Percentiles rank a stretch among this genome's conserved stretches.
These are phyloP conservation scores for Acmispon strigosus DNA, from an alignment of 306 rosid species.

Conservation along the genomic window DNA sequence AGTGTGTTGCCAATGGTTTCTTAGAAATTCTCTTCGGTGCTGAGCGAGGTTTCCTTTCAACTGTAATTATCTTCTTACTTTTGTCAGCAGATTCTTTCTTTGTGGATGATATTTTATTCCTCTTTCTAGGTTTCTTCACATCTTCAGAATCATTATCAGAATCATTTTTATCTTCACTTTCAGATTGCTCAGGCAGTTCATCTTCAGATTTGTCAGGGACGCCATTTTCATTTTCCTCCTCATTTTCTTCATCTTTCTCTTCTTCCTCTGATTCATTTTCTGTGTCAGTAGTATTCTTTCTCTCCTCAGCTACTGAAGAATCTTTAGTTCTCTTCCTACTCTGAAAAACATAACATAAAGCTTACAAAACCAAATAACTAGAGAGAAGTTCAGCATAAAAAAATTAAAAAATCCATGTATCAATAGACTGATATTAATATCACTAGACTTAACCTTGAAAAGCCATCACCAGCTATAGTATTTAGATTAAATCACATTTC, in stretches of 20 bases:
- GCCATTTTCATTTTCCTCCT: conserved; percentile 67
- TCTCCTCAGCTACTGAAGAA: conserved; percentile 40
- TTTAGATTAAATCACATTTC: not conserved
- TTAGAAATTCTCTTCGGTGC: conserved; percentile 42
- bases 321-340: conserved; percentile 53
- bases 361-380: not conserved
- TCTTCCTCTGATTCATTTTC: conserved; percentile 65
- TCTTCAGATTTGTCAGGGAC: conserved; percentile 69
- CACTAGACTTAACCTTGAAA: not conserved
- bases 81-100: conserved; percentile 64
- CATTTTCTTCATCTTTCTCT: conserved; percentile 48
- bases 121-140: conserved; percentile 21
- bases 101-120: conserved; percentile 38
- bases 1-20: conserved; percentile 37
- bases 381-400: not conserved
- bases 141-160: conserved; percentile 74
- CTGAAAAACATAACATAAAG: conserved; percentile 36
- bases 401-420: too few relatives aligned
- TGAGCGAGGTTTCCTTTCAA: conserved; percentile 44
- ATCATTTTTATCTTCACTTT: conserved; percentile 60
- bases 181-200: conserved; percentile 54
- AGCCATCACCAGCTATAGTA: not conserved
- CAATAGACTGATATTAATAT: not conserved
- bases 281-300: conserved; percentile 53
- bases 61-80: conserved; percentile 42